phyloP scores from a whole-genome alignment of 1,284 basidiomycete genomes.

The Phellopilus nigrolimitatus region DNA sequence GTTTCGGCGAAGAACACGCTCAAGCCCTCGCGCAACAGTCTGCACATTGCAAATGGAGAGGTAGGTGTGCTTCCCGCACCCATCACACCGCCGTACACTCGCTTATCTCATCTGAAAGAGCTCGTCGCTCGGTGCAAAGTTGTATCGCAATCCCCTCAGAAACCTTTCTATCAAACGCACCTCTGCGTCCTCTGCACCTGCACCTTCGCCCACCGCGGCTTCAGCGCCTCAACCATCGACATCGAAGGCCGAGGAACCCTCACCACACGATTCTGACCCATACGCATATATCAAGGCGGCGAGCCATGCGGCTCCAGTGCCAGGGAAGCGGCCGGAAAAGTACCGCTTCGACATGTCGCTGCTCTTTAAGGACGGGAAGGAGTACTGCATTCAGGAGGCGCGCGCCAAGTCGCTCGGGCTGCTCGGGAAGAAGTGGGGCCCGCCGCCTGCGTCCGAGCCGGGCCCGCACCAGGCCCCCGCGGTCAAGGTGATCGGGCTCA shows the following conservation, averaged over 20 bases:
- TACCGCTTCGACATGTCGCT: constrained; percentile 60
- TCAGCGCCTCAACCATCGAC: constrained; percentile 29
- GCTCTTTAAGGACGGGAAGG: constrained; percentile 61
- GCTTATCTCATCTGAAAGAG: constrained; percentile 1
- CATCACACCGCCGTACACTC: not conserved
- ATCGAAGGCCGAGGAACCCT: constrained; percentile 22
- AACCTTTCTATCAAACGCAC: constrained; percentile 35
- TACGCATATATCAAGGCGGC: constrained; percentile 37
- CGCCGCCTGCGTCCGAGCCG: constrained; percentile 48
- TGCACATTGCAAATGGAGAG: constrained; percentile 9
- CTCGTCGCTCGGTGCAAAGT: constrained; percentile 22
- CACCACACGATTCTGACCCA: constrained; percentile 13
- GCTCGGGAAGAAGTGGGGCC: constrained; percentile 74
- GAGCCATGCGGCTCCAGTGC: constrained; percentile 61
- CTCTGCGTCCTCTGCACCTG: constrained; percentile 27
- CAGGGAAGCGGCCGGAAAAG: constrained; percentile 67
- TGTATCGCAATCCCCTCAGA: constrained; percentile 54
- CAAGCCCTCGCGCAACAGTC: not conserved
- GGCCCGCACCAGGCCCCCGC: constrained; percentile 25
- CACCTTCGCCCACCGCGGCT: constrained; percentile 22
- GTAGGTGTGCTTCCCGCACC: constrained; percentile 3
- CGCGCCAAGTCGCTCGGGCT: constrained; percentile 74
- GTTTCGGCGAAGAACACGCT: constrained; percentile 26
- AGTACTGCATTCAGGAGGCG: constrained; percentile 72
- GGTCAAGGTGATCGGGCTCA: constrained; percentile 42